phyloP scores from a whole-genome alignment of 371 early-diverging fungal species.

The Circinella minor region DNA sequence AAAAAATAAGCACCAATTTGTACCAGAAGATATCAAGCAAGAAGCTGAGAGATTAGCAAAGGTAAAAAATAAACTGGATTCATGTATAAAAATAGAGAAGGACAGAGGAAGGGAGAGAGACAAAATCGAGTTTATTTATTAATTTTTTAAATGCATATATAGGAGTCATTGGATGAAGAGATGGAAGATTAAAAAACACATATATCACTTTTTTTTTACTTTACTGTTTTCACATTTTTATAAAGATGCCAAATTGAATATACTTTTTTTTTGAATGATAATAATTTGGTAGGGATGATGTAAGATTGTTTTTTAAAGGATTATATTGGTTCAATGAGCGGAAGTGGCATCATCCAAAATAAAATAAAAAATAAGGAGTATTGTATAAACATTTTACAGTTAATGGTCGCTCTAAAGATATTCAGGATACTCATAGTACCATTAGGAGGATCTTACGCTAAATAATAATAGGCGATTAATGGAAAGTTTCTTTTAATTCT shows the following conservation, averaged over 20 bases:
- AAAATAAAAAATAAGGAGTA: too few species aligned
- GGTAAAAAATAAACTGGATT: conserved; percentile 42
- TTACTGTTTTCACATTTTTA: neutral
- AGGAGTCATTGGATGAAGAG: conserved; percentile 55
- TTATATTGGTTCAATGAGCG: too few species aligned
- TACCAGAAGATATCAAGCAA: conserved; percentile 85
- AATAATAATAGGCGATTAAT: too few species aligned
- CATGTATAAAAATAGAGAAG: neutral
- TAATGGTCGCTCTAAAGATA: too few species aligned
- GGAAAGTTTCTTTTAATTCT: too few species aligned
- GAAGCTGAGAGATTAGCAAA: conserved; percentile 89
- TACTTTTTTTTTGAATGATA: neutral
- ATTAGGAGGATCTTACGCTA: too few species aligned
- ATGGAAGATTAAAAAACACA: conserved; percentile 50
- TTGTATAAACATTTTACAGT: too few species aligned
- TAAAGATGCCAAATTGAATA: neutral
- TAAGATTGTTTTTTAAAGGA: too few species aligned
- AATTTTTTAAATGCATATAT: neutral
- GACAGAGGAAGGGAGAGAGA: neutral
- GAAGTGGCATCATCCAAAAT: too few species aligned
- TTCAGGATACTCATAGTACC: too few species aligned
- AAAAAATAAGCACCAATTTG: conserved; percentile 77
- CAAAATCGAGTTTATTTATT: neutral
- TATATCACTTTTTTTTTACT: neutral
- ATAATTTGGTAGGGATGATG: too few species aligned